Base-by-base conservation (phyloP, 306 rosid species). In the Rosa multiflora region DNA sequence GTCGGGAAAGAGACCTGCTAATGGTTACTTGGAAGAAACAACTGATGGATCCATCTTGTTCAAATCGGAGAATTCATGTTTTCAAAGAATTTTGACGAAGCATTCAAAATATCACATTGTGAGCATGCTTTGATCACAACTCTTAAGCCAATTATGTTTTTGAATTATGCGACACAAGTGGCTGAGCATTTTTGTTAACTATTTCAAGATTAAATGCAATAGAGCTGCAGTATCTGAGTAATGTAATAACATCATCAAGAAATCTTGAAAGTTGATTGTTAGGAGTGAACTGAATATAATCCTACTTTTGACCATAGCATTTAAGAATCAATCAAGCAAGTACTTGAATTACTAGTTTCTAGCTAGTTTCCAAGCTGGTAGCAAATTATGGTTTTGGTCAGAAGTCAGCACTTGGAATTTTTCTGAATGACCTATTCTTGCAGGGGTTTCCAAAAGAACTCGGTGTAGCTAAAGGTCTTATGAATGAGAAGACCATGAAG, bases 21-120 rank as follows among this genome's bases (percentile, higher is more conserved):
- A 0, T 5, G 42, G 35, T 21, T 6, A 42, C n/a, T 21, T 18
- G 21, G 44, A 70, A 20, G 18, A 12, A 26, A 46, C 74, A 46
- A 3, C 74, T 12, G 18, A 42, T 44, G 51, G 20, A 18, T 5
- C 74, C 15, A n/a, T 23, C 21, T 29, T 53, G 39, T 73, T 73
- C 47, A 73, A 73, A 52, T 73, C 49, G 10, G 39, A 29, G 46
- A 73, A 73, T 51, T 4, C 76, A 39, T 52, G 63, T 37, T 73
- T 73, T 15, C 4, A 3, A 15, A 18, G n/a, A 51, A 3, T 13
- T 73, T 17, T 7, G 18, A 17, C 5, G 6, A 37, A 18, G 37
- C 37, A 15, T 17, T 64, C 32, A 35, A 10, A 4, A 35, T 29
- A 52, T 55, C 46, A 39, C 47, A 15, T 73, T 40, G 66, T 73